Base-by-base conservation (phyloP, 139 green algal genomes). In the Chlamydomonas sp. region DNA sequence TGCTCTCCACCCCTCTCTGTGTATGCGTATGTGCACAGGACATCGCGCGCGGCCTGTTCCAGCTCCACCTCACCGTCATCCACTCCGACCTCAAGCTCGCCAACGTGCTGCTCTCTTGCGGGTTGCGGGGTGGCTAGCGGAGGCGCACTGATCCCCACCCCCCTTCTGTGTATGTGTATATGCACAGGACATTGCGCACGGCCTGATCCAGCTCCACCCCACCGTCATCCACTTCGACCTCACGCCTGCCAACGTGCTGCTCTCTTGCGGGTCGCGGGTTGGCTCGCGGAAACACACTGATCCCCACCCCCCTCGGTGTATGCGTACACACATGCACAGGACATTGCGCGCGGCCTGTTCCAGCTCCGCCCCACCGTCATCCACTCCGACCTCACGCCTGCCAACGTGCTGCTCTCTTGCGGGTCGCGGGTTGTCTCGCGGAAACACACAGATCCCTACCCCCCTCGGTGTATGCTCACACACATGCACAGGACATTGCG, bases 361-460 rank as follows among this genome's bases (percentile, higher is more conserved):
- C 87, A 90, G 72, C 73, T 95, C 71, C 88, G 94, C 69, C 66
- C 80, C 65, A 65, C 86, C 26, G 89, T 81, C 29, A 59, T 89
- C 2, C 69, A 78, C 28, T 48, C 80, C 16, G 76, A 81, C 67
- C 36, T 71, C 20, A 81, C 83, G 60, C 75, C 75, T 24, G 73
- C 83, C 30, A 84, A 89, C 57, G 83, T 92, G 61, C 71, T 89
- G 59, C 67, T 92, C n/a, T n/a, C n/a, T n/a, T n/a, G n/a, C n/a
- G n/a, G n/a, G n/a, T n/a, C n/a, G n/a, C n/a, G n/a, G n/a, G n/a
- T n/a, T n/a, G n/a, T n/a, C n/a, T n/a, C n/a, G n/a, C n/a, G n/a
- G n/a, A n/a, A n/a, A n/a, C n/a, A n/a, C n/a, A n/a, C n/a, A n/a
- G n/a, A n/a, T n/a, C n/a, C n/a, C n/a, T n/a, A n/a, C n/a, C n/a